Evolutionary conservation across 345 rosid species (phyloP), one percentile per base, ranked within the genome.

Genomic region (Salix brachista): DNA sequence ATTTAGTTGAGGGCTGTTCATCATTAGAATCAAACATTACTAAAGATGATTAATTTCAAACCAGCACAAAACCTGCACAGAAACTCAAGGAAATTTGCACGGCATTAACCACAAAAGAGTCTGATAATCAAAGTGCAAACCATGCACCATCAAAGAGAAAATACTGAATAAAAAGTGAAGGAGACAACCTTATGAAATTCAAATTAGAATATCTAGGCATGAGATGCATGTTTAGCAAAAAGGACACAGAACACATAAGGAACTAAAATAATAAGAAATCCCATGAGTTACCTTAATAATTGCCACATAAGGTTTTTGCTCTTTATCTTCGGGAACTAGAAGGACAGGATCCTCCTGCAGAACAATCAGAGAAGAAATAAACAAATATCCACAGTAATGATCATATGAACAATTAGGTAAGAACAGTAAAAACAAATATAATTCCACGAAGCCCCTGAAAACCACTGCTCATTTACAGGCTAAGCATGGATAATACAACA

Each of bases 261-360:
- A 73, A 30, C 8, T 41, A 26, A 25, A n/a, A 67, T 4, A 36
- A 52, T 30, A 62, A 32, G 69, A 13, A 77, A 6, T 30, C n/a
- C 71, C 60, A 75, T 21, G 48, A 69, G 68, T 78, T 86, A 96
- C 99, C 98, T 96, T 96, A 75, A 96, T 92, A 73, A 96, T 92
- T 66, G 99, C 99, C 36, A 94, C 98, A 80, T 96, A 94, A 46
- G 99, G 98, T 78, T 94, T 96, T 74, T 96, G 97, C 21, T 77
- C 77, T 75, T 77, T 75, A 78, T 92, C 97, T 79, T 89, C 98
- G 0, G 99, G 99, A 79, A 88, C 90, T 78, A 96, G 80, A 80
- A 96, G 94, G 50, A 96, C 98, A 8, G 97, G 97, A 88, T 94
- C 99, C 87, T 94, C 99, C 98, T 96, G 81, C 76, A 76, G 58